These are phyloP conservation scores for Stentor coeruleus DNA, from an alignment of 73 alveolate genomes.

Conservation along the genomic window DNA sequence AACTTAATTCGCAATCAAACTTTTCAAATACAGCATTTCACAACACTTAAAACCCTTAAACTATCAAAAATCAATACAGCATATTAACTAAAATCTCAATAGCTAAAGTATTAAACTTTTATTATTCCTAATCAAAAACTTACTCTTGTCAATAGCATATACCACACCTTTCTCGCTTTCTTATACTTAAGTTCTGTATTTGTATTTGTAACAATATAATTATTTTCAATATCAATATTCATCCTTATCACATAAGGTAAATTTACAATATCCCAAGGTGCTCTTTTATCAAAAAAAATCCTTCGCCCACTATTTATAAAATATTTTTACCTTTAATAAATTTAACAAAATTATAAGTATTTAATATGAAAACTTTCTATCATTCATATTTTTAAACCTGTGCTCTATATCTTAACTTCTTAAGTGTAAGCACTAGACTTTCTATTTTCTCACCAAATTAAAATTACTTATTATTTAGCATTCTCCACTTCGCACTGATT, in stretches of 20 bases:
- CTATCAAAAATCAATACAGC: no score
- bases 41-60: no score
- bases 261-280: constrained; percentile 55
- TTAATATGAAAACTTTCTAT: constrained; percentile 48
- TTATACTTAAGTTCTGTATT: constrained; percentile 49
- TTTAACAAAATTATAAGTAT: constrained; percentile 46
- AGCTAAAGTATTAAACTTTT: no score
- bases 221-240: constrained; percentile 37
- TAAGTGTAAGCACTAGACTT: no score
- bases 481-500: no score
- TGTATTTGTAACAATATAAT: constrained; percentile 32
- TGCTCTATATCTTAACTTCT: no score
- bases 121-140: no score
- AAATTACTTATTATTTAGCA: no score
- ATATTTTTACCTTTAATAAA: constrained; percentile 50
- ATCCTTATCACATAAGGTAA: constrained; percentile 43
- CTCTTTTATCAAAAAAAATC: constrained; percentile 44
- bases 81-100: no score
- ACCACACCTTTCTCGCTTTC: constrained; percentile 45
- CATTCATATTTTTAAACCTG: constrained; percentile 38
- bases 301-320: constrained; percentile 40
- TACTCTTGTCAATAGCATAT: constrained; percentile 8
- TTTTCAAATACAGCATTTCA: no score
- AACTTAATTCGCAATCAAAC: no score
- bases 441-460: no score